Base-by-base conservation (phyloP, 2,329 filamentous ascomycete species). In the Fusarium praegraminearum region DNA sequence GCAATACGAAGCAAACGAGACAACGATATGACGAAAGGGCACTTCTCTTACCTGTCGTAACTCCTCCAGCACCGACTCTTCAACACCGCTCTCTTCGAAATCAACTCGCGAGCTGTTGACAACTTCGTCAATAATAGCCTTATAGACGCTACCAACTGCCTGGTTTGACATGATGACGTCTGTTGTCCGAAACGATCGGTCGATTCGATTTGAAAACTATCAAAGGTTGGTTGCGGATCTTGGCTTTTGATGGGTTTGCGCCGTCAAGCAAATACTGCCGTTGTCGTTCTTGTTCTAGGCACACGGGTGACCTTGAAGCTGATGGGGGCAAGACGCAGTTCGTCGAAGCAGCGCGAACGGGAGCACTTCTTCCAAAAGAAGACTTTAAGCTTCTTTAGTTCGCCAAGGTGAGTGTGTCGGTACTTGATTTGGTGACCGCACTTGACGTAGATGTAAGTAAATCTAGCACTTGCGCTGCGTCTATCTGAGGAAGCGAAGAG, bases 21-120 rank as follows among this genome's bases (percentile, higher is more conserved):
- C 40, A 41, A 45, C 49, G 61, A 47, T 49, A 52, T 43, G 45
- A 53, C 52, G 32, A 60, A 58, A 71, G 60, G 33, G 24, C 35
- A 49, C 38, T 36, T 52, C 41, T 84, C 92, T 87, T 85, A 98
- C 95, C 89, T 91, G 87, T 81, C 90, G 91, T 85, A 99, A 85
- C 80, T 97, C 93, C 73, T 95, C 89, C 76, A 99, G 84, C 53
- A 95, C 95, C 74, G 88, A 85, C 79, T 95, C 91, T 75, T 97
- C 93, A 71, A 98, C 91, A 75, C 96, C 96, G 74, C 91, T 93
- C 83, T 99, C 96, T 80, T 99, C 96, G 79, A 99, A 98, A 82
- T 98, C 96, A 77, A 95, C 92, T 77, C 93, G 89, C 77, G 95
- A 98, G 73, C 92, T 91, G 75, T 95, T 91, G 81, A 98, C 93